phyloP scores from a whole-genome alignment of 371 early-diverging fungal species.

The Phascolomyces articulosus region DNA sequence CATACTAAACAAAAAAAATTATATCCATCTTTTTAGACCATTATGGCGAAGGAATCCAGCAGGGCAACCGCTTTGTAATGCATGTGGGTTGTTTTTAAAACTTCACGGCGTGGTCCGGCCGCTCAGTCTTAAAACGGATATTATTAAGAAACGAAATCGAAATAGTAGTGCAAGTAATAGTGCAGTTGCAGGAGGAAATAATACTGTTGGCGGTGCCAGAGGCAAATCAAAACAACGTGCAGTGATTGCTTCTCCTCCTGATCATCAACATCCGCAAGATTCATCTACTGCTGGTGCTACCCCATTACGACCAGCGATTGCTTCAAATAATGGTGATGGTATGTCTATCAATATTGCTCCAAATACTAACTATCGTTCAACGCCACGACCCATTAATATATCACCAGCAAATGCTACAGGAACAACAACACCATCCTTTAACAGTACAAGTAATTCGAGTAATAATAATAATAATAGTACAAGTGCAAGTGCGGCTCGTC shows the following conservation, averaged over 20 bases:
- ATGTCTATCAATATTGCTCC: slow-evolving; percentile 6
- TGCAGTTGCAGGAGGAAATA: slow-evolving; percentile 7
- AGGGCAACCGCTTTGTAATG: slow-evolving; percentile 36
- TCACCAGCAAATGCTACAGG: not conserved
- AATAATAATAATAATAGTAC: not conserved
- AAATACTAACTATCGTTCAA: not conserved
- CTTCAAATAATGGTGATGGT: not conserved
- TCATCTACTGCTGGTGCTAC: too few species aligned
- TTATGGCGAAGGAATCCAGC: slow-evolving; percentile 33
- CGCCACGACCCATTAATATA: not conserved
- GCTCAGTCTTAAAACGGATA: slow-evolving; percentile 32
- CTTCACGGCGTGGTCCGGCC: slow-evolving; percentile 36
- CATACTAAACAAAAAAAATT: too few species aligned
- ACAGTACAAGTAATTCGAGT: too few species aligned
- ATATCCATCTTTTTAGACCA: not conserved
- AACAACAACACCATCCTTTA: not conserved
- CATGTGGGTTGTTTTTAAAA: slow-evolving; percentile 34
- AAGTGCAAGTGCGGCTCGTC: not conserved
- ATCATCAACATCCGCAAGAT: not conserved
- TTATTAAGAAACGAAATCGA: slow-evolving; percentile 35
- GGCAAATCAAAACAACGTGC: not conserved
- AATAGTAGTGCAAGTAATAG: slow-evolving; percentile 13
- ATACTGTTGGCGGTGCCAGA: not conserved
- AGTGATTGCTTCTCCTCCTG: not conserved
- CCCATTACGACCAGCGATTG: not conserved